Percentiles rank a stretch among this genome's conserved stretches.
Evolutionary conservation across 805 yeast genomes (phyloP).

Genomic region (Kodamaea leandrae): DNA sequence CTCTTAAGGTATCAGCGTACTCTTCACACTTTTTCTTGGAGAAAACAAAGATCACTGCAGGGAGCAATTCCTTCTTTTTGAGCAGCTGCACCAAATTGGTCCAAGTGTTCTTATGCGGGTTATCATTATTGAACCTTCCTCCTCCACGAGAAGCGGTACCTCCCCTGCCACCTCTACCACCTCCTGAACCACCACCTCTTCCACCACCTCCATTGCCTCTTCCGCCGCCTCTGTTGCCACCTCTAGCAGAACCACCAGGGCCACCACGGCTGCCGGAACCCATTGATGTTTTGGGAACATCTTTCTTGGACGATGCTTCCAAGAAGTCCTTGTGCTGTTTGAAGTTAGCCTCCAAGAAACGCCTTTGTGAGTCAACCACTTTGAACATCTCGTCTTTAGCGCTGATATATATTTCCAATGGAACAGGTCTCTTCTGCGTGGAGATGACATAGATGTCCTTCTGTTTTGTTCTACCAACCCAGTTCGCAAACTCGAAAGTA

Average conservation of each 20-base stretch:
- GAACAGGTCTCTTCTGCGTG: conserved; percentile 95
- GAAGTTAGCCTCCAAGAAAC: conserved; percentile 64
- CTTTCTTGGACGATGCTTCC: conserved; percentile 36
- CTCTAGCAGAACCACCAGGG: conserved; percentile 45
- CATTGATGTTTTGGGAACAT: conserved; percentile 37
- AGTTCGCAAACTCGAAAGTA: conserved; percentile 93
- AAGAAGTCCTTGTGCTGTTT: conserved; percentile 54
- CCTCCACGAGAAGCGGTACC: conserved; percentile 18
- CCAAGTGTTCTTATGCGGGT: conserved; percentile 82
- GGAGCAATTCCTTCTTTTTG: conserved; percentile 67
- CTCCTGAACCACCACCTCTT: conserved; percentile 23
- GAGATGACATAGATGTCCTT: conserved; percentile 95
- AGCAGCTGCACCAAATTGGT: conserved; percentile 66
- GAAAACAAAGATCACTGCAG: conserved; percentile 91
- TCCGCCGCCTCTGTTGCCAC: conserved; percentile 35
- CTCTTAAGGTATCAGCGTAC: conserved; percentile 73
- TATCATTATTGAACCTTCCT: conserved; percentile 44
- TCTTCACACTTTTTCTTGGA: conserved; percentile 93
- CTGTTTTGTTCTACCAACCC: conserved; percentile 97
- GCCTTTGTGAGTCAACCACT: conserved; percentile 70
- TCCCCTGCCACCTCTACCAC: conserved; percentile 19
- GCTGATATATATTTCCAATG: conserved; percentile 83
- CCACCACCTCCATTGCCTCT: conserved; percentile 15
- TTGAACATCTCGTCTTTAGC: conserved; percentile 73
- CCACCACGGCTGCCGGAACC: conserved; percentile 42